Evolutionary conservation across 2,329 filamentous ascomycete species (phyloP), one percentile per base, ranked within the genome.

Genomic region (Cytospora piceae): DNA sequence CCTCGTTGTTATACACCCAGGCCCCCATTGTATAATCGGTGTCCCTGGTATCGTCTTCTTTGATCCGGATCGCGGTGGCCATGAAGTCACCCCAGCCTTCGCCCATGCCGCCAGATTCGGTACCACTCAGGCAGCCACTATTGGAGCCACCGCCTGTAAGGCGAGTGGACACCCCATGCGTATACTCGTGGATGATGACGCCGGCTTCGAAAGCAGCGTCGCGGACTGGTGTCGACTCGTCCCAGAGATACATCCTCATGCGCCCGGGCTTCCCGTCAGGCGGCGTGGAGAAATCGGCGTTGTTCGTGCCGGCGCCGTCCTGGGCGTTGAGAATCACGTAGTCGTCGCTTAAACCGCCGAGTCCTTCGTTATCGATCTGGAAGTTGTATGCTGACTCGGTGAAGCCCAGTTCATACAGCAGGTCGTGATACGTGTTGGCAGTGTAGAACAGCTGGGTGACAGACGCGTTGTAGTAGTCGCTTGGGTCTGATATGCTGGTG

Each of bases 171-270:
- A 88, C 73, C 31, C 81, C 82, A 74, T 86, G 83, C 1, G 80
- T 84, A 71, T 82, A 86, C 72, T 86, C 84, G 76, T 88, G 86
- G 67, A 88, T 82, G 27, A 89, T 79, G 22, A 88, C 83, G 64
- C 84, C 83, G 7, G 83, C 81, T 57, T 88, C 85, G 68, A 88
- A 87, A n/a, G 79, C 75, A 65, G 80, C 81, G 73, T 88, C 85
- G 8, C 85, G 79, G 63, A 77, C 72, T 0, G 83, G 83, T 0
- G 73, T 80, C 8, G 81, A 78, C 12, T 70, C 69, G 11, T 77
- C 81, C 83, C 83, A 88, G 57, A 87, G 73, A 71, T 82, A 87
- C 85, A 87, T 87, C 27, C 82, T 74, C 85, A 88, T 87, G 34
- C 83, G 80, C 17, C 81, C 82, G 2, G 75, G 73, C 52, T 77